phyloP scores from a whole-genome alignment of 2,329 filamentous ascomycete genomes.

The Epichloe festucae region DNA sequence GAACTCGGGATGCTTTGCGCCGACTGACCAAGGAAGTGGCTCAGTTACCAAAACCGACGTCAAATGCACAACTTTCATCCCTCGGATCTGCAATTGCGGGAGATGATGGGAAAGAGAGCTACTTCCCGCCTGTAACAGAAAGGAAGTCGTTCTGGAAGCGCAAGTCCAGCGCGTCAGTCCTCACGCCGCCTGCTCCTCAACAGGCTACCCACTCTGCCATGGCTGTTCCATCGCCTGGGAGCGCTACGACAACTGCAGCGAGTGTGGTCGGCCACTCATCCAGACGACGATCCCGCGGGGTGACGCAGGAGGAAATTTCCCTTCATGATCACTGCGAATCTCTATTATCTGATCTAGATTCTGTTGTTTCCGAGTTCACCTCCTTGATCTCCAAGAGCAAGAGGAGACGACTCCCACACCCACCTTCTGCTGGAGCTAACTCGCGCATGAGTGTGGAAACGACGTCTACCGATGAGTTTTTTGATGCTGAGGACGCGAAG shows the following conservation, averaged over 20 bases:
- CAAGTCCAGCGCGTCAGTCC: slow-evolving; percentile 50
- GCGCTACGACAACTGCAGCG: slow-evolving; percentile 17
- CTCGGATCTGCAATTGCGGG: slow-evolving; percentile 23
- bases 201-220: slow-evolving; percentile 25
- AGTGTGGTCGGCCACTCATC: slow-evolving; percentile 18
- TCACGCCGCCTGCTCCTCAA: slow-evolving; percentile 28
- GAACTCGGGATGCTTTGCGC: slow-evolving; percentile 77
- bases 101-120: slow-evolving; percentile 31
- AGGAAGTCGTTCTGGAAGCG: slow-evolving; percentile 84
- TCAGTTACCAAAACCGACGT: slow-evolving; percentile 24
- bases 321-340: slow-evolving; percentile 74
- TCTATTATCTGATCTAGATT: slow-evolving; percentile 73
- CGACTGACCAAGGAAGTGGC: slow-evolving; percentile 77
- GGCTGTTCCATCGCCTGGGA: slow-evolving; percentile 30
- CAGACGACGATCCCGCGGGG: slow-evolving; percentile 24
- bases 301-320: slow-evolving; percentile 43
- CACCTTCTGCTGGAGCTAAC: slow-evolving; percentile 32
- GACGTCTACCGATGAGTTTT: slow-evolving; percentile 82
- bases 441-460: slow-evolving; percentile 65
- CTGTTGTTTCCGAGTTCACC: slow-evolving; percentile 72
- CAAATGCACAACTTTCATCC: slow-evolving; percentile 24
- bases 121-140: slow-evolving; percentile 38
- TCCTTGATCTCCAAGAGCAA: slow-evolving; percentile 67
- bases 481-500: slow-evolving; percentile 62
- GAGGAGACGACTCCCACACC: slow-evolving; percentile 49